A percentile compares a stretch with the other conserved stretches of the same genome.
Evolutionary conservation across 805 yeast species (phyloP).

Genomic region (Saccharomycopsis amapae): DNA sequence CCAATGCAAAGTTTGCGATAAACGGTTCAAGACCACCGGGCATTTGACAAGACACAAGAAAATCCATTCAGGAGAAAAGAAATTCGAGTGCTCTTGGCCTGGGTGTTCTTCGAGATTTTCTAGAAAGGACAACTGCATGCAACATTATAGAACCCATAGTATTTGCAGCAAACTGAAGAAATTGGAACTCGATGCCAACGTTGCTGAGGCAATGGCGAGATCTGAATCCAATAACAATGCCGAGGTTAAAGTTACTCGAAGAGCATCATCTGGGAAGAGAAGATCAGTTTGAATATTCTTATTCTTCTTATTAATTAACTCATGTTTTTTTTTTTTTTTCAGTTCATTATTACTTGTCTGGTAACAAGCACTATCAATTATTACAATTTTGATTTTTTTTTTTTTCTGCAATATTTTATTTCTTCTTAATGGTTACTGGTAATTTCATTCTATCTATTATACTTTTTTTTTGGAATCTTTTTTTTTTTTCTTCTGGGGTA

Average conservation of each 20-base stretch:
- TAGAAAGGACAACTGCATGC: slow-evolving; percentile 22
- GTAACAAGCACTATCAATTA: no score
- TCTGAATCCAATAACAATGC: not conserved
- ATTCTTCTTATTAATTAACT: no score
- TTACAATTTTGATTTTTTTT: no score
- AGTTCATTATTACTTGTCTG: no score
- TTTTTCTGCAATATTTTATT: no score
- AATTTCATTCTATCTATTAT: no score
- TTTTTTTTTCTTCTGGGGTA: not conserved
- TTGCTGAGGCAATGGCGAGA: not conserved
- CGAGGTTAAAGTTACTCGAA: not conserved
- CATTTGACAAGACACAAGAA: slow-evolving; percentile 68
- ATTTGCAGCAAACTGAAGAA: not conserved
- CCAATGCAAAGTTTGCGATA: slow-evolving; percentile 32
- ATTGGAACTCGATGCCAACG: not conserved
- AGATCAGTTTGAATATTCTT: not conserved
- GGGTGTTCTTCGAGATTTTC: slow-evolving; percentile 26
- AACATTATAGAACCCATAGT: slow-evolving; percentile 20
- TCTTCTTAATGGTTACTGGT: no score
- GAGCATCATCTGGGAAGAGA: not conserved
- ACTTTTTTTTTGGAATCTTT: not conserved
- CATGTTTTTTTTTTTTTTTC: no score
- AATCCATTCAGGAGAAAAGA: slow-evolving; percentile 70
- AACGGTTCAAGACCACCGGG: slow-evolving; percentile 62
- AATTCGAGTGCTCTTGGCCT: slow-evolving; percentile 58